A percentile compares a stretch with the other conserved stretches of the same genome.
phyloP scores from a whole-genome alignment of 331 rosid genomes.

The Rhamnella rubrinervis region DNA sequence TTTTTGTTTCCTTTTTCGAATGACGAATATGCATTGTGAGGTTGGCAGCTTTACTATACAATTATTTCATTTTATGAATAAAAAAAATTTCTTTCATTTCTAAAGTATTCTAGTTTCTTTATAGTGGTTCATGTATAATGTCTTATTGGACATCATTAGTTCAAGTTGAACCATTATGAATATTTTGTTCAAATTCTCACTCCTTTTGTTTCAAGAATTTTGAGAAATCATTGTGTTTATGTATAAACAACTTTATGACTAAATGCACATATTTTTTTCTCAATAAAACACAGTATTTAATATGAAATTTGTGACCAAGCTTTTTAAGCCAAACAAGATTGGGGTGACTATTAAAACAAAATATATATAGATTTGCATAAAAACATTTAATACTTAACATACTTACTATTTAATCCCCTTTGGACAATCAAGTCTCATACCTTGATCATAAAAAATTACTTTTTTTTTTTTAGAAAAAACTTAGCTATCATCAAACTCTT shows the following conservation, averaged over 20 bases:
- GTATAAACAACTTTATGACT: background rate
- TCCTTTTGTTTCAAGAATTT: background rate
- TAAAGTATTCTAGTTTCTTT: background rate
- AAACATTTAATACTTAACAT: no score
- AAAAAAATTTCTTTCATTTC: background rate
- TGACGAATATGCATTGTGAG: background rate
- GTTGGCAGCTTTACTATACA: no score
- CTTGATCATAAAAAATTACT: no score
- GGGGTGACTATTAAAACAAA: no score
- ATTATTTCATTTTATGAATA: background rate
- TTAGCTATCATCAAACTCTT: no score
- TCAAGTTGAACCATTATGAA: background rate
- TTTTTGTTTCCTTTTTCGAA: background rate
- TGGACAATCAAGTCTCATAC: no score
- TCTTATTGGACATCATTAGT: background rate
- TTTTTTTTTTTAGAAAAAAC: no score
- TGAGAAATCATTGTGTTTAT: background rate
- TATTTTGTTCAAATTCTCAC: background rate
- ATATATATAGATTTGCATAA: no score
- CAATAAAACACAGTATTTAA: background rate
- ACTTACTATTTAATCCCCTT: no score
- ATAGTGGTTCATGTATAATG: background rate
- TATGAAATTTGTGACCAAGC: no score
- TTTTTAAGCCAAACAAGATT: no score
- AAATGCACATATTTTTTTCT: background rate